These are phyloP conservation scores for Gynochthodes officinalis DNA, from an alignment of 257 asterid genomes.

Conservation along the genomic window DNA sequence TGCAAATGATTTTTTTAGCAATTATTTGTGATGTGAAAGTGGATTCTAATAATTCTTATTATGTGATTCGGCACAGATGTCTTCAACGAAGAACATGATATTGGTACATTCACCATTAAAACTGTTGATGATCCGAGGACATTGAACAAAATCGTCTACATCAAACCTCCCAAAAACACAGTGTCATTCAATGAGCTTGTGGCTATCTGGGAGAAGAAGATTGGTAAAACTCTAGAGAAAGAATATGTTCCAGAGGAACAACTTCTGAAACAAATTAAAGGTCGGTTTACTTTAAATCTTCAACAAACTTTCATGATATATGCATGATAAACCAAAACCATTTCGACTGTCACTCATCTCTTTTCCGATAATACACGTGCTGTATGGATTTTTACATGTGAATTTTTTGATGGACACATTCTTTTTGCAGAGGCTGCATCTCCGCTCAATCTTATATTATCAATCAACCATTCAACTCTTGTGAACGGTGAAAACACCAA, in stretches of 20 bases:
- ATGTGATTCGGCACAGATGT: too few species aligned
- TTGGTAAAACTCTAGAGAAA: slow-evolving; percentile 61
- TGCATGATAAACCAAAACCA: too few species aligned
- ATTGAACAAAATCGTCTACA: slow-evolving; percentile 55
- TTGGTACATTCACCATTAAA: slow-evolving; percentile 53
- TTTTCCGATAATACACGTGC: too few species aligned
- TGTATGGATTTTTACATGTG: not conserved
- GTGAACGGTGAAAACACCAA: slow-evolving; percentile 57
- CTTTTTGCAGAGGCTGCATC: slow-evolving; percentile 43
- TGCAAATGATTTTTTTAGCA: too few species aligned
- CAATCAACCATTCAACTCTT: slow-evolving; percentile 46
- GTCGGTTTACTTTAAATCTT: too few species aligned
- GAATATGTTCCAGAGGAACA: slow-evolving; percentile 50
- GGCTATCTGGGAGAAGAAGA: slow-evolving; percentile 74
- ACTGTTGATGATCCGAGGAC: slow-evolving; percentile 71
- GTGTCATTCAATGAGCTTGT: slow-evolving; percentile 55
- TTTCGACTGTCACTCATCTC: too few species aligned
- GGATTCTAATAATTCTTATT: too few species aligned
- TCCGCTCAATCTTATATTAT: slow-evolving; percentile 34
- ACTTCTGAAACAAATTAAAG: slow-evolving; percentile 50
- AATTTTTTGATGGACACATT: too few species aligned
- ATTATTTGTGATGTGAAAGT: too few species aligned
- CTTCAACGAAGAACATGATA: slow-evolving; percentile 59
- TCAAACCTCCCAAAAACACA: slow-evolving; percentile 53
- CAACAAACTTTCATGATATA: too few species aligned